Evolutionary conservation across 257 asterid species (phyloP).

Genomic region (Nicotiana attenuata): DNA sequence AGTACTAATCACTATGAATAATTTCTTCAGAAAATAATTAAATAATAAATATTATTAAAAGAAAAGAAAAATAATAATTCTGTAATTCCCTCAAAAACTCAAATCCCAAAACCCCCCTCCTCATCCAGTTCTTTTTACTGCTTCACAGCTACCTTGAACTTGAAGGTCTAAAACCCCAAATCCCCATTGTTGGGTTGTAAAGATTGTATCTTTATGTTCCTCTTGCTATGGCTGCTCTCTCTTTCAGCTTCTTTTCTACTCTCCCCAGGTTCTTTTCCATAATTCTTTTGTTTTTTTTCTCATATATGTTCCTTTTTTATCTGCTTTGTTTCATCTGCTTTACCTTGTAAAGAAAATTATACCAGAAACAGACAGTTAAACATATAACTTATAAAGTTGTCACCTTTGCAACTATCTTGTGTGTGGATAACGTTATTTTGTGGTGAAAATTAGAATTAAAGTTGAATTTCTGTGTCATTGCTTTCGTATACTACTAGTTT

Average conservation of each 20-base stretch:
- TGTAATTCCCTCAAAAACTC: background rate
- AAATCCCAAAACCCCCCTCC: conserved; percentile 18
- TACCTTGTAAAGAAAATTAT: background rate
- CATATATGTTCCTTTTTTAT: background rate
- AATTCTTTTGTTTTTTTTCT: conserved; percentile 2
- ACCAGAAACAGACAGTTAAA: background rate
- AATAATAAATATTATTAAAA: background rate
- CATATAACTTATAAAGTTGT: background rate
- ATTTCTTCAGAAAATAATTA: too few relatives aligned
- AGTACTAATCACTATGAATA: too few relatives aligned
- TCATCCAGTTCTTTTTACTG: conserved; percentile 12
- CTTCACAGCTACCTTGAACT: background rate
- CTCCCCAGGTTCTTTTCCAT: conserved; percentile 64
- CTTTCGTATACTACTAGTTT: background rate
- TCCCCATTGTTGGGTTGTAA: conserved; percentile 2
- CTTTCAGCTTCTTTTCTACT: conserved; percentile 50
- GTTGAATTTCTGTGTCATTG: background rate
- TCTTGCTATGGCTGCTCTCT: conserved; percentile 54
- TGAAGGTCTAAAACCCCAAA: conserved; percentile 11
- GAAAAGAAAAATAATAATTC: background rate
- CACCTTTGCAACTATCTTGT: background rate
- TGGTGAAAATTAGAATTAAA: background rate
- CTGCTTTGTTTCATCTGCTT: background rate
- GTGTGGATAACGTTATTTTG: background rate
- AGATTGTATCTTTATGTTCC: conserved; percentile 33